Conservation (phyloP, 768 basidiomycete genomes). For the Boletellus sp. region DNA sequence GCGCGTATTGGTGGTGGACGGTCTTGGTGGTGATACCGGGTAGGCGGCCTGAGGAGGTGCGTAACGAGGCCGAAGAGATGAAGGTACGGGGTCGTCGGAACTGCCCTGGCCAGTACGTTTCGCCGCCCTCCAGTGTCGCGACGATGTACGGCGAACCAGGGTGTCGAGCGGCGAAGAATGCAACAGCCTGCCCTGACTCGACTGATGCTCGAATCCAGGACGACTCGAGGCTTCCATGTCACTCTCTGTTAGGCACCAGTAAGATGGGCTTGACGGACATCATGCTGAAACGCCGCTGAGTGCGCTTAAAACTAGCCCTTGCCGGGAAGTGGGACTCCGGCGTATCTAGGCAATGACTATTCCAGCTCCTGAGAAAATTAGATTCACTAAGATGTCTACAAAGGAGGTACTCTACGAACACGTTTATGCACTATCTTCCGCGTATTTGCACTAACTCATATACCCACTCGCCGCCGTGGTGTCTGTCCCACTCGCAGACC, state of each 20-base stretch:
- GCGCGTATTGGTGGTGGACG: not conserved
- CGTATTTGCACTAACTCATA: conserved; percentile 35
- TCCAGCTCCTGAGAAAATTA: conserved; percentile 9
- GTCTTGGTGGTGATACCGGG: conserved; percentile 11
- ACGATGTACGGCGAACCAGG: conserved; percentile 53
- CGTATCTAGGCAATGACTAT: conserved; percentile 12
- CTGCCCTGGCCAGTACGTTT: conserved; percentile 4
- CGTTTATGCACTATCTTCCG: no score
- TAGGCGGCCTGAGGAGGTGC: not conserved
- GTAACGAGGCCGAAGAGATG: conserved; percentile 11
- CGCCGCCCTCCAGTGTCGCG: conserved; percentile 35
- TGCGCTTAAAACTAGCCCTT: not conserved
- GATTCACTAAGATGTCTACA: not conserved
- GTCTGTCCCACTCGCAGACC: conserved; percentile 71
- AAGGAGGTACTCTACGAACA: no score
- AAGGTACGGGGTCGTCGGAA: not conserved
- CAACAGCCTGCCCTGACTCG: conserved; percentile 29
- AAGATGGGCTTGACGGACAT: conserved; percentile 7
- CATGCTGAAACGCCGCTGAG: not conserved
- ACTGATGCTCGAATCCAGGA: conserved; percentile 15
- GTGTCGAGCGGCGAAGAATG: conserved; percentile 56
- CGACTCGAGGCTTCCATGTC: conserved; percentile 17
- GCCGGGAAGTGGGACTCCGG: no score
- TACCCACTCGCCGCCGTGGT: conserved; percentile 67
- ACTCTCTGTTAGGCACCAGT: conserved; percentile 6